These are phyloP conservation scores for Mallotus repandus DNA, from an alignment of 441 rosid species.

Conservation along the genomic window DNA sequence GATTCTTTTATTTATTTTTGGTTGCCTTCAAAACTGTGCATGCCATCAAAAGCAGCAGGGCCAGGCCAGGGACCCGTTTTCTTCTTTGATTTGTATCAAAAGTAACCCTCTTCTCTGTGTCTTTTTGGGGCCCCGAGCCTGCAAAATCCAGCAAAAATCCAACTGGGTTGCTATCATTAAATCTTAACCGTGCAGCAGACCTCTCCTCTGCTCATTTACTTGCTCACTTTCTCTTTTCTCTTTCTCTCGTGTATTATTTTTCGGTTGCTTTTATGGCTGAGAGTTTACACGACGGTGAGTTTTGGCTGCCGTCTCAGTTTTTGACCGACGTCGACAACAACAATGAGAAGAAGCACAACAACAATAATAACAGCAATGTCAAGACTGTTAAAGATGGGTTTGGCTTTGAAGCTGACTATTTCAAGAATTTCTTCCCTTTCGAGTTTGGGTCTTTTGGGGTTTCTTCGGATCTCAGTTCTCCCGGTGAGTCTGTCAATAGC, in stretches of 20 bases:
- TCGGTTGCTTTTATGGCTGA: constrained; percentile 47
- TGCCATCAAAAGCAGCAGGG: no score
- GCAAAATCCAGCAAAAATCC: constrained; percentile 25
- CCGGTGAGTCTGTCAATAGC: constrained; percentile 55
- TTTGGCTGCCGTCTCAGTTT: constrained; percentile 71
- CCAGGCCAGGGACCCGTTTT: no score
- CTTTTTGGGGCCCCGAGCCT: constrained; percentile 28
- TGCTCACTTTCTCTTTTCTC: neutral
- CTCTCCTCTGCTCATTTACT: neutral
- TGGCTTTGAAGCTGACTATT: constrained; percentile 18
- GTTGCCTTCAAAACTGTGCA: no score
- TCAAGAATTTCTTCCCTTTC: constrained; percentile 24
- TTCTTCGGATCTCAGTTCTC: constrained; percentile 56
- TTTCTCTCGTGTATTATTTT: no score
- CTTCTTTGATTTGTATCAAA: neutral
- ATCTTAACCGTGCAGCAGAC: constrained; percentile 38
- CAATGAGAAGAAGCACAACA: constrained; percentile 1
- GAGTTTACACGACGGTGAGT: constrained; percentile 60
- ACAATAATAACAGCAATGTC: neutral
- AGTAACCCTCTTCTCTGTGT: neutral
- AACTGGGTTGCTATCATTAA: constrained; percentile 22
- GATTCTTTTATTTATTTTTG: no score
- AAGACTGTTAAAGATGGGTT: constrained; percentile 10
- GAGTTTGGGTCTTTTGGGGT: constrained; percentile 36
- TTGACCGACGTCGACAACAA: constrained; percentile 58